These are phyloP conservation scores for Plectranthus barbatus DNA, from an alignment of 257 asterid species.

Conservation along the genomic window DNA sequence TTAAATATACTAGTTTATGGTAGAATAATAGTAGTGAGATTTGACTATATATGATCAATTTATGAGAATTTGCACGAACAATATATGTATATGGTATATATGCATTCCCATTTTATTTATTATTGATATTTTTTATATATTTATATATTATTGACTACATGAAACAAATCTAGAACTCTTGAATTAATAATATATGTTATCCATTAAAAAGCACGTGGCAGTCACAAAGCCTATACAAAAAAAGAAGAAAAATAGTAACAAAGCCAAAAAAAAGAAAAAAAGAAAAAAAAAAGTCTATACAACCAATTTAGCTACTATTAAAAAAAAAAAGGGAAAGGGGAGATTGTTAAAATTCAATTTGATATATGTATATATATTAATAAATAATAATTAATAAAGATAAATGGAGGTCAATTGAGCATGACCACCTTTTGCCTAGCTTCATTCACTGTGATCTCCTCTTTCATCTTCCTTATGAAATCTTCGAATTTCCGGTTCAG, in stretches of 20 bases:
- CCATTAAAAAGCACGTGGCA: neutral
- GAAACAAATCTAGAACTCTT: too few relatives aligned
- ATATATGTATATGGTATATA: too few relatives aligned
- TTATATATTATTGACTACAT: too few relatives aligned
- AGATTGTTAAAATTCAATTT: neutral
- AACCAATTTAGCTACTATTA: neutral
- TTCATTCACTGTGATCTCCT: constrained; percentile 28
- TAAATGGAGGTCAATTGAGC: neutral
- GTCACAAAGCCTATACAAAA: neutral
- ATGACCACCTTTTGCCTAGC: constrained; percentile 7
- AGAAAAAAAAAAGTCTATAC: neutral
- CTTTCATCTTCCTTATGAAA: constrained; percentile 41
- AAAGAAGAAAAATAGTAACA: neutral
- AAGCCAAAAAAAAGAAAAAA: too few relatives aligned
- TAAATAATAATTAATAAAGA: neutral
- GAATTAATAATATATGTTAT: too few relatives aligned
- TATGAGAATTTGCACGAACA: too few relatives aligned
- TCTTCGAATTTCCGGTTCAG: constrained; percentile 38
- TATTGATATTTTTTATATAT: too few relatives aligned
- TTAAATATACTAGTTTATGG: too few relatives aligned
- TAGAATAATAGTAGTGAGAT: too few relatives aligned
- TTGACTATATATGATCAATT: too few relatives aligned
- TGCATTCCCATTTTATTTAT: too few relatives aligned
- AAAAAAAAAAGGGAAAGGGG: neutral
- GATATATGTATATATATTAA: neutral